phyloP scores from a whole-genome alignment of 352 stramenopile species.

The Sclerospora graminicola region DNA sequence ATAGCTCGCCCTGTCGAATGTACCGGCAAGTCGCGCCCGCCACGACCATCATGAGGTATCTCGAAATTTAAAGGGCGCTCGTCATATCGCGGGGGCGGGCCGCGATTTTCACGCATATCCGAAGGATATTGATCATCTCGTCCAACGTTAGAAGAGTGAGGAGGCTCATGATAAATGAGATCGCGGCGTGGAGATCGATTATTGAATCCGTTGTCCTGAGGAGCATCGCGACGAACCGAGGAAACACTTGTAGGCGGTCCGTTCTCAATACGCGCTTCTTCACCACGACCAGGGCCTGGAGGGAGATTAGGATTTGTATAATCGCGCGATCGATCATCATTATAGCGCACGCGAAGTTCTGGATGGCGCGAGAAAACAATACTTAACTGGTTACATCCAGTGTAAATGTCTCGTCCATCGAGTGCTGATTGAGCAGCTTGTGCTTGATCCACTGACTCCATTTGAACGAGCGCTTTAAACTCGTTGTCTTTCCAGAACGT shows the following conservation, averaged over 20 bases:
- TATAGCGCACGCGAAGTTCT: constrained; percentile 65
- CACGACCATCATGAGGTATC: constrained; percentile 16
- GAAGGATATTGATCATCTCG: constrained; percentile 16
- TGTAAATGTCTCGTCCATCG: constrained; percentile 80
- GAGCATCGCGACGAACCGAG: constrained; percentile 11
- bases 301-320: constrained; percentile 72
- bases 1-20: constrained; percentile 57
- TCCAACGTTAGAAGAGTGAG: constrained; percentile 4
- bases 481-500: constrained; percentile 78
- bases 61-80: constrained; percentile 14
- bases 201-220: constrained; percentile 10
- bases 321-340: constrained; percentile 62
- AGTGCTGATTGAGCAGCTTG: constrained; percentile 57
- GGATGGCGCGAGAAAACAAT: constrained; percentile 69
- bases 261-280: constrained; percentile 7
- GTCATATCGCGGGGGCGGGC: constrained; percentile 12
- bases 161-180: constrained; percentile 6
- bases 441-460: constrained; percentile 65
- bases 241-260: not conserved
- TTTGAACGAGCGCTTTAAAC: constrained; percentile 74
- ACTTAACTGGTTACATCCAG: constrained; percentile 71
- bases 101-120: constrained; percentile 11
- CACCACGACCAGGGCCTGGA: constrained; percentile 18
- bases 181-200: constrained; percentile 12
- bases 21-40: constrained; percentile 22